Evolutionary conservation across 2,329 filamentous ascomycete genomes (phyloP), one percentile per base, ranked within the genome.

Genomic region (Fusarium begoniae): DNA sequence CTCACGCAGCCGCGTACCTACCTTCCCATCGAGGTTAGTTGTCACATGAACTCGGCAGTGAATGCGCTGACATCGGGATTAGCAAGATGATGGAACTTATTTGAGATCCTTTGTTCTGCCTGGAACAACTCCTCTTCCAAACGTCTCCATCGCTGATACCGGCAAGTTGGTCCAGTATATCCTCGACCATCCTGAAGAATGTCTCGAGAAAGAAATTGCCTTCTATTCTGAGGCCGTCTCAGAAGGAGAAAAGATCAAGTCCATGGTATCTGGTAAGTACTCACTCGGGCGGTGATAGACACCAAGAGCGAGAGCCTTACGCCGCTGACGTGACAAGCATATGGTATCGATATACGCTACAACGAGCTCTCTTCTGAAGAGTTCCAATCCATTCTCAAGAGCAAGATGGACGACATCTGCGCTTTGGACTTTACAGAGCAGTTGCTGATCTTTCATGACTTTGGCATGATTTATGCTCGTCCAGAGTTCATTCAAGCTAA

Each of bases 11-110:
- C 63, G 6, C 14, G 30, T 0, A 57, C 48, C 0, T 66, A 66
- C 10, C 32, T 66, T 6, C 63, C 63, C 0, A 22, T 58, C 1
- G 44, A 58, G 37, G 63, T 66, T 17, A 0, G 22, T 38, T 1
- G 6, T 3, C 15, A 0, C 4, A 4, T 30, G 12, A 2, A 5
- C 7, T 1, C 3, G 1, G 6, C 1, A 0, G 6, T 7, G 1
- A 0, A 24, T 24, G 12, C 1, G 9, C 22, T 66, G 6, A 66
- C 6, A 11, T 2, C 0, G 2, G 6, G 0, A 20, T 4, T 2
- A 66, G 63, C 63, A 66, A 66, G 14, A n/a, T 13, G 50, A 66
- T 28, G 61, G 61, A 2, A 66, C 61, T 8, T 66, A 66, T 22
- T 14, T 58, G 14, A 66, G 63, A 2, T 66, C 61, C 2, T 66